Evolutionary conservation across 305 asterid species (phyloP), one percentile per base, ranked within the genome.

Genomic region (Solanum hybrid): DNA sequence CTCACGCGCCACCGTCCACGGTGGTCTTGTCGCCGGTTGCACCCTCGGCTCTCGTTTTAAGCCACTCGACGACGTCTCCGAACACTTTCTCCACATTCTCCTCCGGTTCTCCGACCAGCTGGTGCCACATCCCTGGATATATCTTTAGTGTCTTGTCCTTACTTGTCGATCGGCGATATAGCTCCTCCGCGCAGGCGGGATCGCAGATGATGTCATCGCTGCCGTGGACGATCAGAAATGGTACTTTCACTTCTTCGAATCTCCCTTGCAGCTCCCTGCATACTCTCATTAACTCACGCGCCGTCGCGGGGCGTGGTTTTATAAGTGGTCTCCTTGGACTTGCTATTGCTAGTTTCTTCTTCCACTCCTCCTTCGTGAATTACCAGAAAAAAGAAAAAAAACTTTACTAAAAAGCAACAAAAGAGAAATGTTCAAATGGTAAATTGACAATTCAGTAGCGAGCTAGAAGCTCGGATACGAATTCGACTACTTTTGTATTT

Each of bases 221-320:
- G 4, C 99, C 99, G 71, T 97, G 99, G 81, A 97, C 96, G 3
- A 96, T 92, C 40, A 96, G 94, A 88, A 97, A 93, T 1, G 99
- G 99, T 32, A 91, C 92, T 3, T 92, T 94, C 56, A 97, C 94
- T 88, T 96, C 92, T 10, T 87, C 22, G 87, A 96, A 97, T 91
- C 91, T 94, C n/a, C 80, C 94, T 60, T 97, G 99, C 85, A 97
- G 37, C 87, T 96, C 98, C 86, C 95, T 91, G 92, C 97, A 91
- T 26, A 97, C 93, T 45, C 99, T 90, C 91, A 96, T 88, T 90
- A 97, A 73, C 90, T 97, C 99, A 84, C 92, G 95, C 0, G 99
- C 99, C 0, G 99, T 97, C 88, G 98, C 98, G 0, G 98, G 95
- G n/a, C 99, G 97, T 79, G 99, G 99, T 94, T 93, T 92, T 73